Percentiles rank a stretch among this genome's conserved stretches.
These are phyloP conservation scores for Venturia nashicola DNA, from an alignment of 2,329 filamentous ascomycete species.

Conservation along the genomic window DNA sequence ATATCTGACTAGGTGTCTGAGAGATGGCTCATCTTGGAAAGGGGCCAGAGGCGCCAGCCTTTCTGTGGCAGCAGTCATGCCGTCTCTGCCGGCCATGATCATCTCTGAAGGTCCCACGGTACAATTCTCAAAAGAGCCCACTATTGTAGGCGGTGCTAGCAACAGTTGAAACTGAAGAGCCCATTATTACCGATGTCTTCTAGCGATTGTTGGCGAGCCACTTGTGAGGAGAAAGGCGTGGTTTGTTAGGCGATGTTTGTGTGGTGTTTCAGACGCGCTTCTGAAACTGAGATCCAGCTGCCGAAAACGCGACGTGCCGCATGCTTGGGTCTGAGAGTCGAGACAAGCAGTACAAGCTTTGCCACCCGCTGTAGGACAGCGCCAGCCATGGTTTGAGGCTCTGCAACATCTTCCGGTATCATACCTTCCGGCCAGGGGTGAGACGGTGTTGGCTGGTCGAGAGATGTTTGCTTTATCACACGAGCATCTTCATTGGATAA, in stretches of 20 bases:
- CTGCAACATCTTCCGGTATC: neutral
- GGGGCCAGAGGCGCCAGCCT: neutral
- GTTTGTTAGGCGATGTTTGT: neutral
- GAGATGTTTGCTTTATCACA: neutral
- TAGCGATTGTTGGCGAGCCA: neutral
- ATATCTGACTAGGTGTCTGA: neutral
- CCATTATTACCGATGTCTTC: neutral
- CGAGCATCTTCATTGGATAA: neutral
- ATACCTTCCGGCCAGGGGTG: neutral
- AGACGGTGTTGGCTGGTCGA: neutral
- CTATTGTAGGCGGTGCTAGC: neutral
- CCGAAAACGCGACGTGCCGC: neutral
- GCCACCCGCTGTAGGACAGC: neutral
- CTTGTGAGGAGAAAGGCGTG: neutral
- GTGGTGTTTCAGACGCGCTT: neutral
- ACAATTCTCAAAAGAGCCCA: neutral
- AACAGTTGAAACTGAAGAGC: neutral
- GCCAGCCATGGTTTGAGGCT: neutral
- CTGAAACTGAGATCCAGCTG: neutral
- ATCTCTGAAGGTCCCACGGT: neutral
- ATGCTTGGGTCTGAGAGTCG: neutral
- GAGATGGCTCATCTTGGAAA: neutral
- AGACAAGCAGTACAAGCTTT: neutral
- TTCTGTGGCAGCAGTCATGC: neutral
- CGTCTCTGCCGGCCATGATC: neutral